Evolutionary conservation across 805 yeast species (phyloP).

Genomic region (Metschnikowia rubicola): DNA sequence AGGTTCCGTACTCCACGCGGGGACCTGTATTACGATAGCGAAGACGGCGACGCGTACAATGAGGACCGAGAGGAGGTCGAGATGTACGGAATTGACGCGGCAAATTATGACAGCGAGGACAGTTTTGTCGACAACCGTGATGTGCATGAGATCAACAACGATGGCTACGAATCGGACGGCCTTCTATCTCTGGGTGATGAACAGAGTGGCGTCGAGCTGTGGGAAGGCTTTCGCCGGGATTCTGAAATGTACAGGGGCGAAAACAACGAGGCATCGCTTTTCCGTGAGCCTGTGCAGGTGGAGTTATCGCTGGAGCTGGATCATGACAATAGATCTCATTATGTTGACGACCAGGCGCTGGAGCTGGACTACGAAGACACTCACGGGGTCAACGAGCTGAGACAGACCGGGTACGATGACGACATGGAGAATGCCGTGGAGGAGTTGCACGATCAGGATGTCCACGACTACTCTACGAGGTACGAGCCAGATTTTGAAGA

Average conservation of each 20-base stretch:
- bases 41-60: conserved; percentile 35
- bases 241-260: conserved; percentile 6
- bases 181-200: conserved; percentile 14
- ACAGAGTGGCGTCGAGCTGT: conserved; percentile 5
- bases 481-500: conserved; percentile 7
- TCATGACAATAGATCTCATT: neutral
- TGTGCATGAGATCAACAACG: conserved; percentile 22
- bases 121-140: conserved; percentile 19
- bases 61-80: conserved; percentile 32
- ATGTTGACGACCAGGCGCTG: neutral
- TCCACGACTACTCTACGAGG: conserved; percentile 4
- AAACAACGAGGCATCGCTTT: neutral
- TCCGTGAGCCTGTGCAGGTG: neutral
- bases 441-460: conserved; percentile 11
- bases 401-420: neutral
- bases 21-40: conserved; percentile 34
- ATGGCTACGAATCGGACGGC: conserved; percentile 17
- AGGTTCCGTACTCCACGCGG: conserved; percentile 38
- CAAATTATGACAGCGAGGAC: conserved; percentile 18
- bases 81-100: conserved; percentile 12
- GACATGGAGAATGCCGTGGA: conserved; percentile 9
- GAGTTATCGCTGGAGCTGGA: conserved; percentile 3
- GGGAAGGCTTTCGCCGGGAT: conserved; percentile 10
- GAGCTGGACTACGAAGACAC: neutral
- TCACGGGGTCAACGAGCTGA: neutral